Evolutionary conservation across 192 early-diverging fungal species (phyloP), one percentile per base, ranked within the genome.

Genomic region (Podila epicladia): DNA sequence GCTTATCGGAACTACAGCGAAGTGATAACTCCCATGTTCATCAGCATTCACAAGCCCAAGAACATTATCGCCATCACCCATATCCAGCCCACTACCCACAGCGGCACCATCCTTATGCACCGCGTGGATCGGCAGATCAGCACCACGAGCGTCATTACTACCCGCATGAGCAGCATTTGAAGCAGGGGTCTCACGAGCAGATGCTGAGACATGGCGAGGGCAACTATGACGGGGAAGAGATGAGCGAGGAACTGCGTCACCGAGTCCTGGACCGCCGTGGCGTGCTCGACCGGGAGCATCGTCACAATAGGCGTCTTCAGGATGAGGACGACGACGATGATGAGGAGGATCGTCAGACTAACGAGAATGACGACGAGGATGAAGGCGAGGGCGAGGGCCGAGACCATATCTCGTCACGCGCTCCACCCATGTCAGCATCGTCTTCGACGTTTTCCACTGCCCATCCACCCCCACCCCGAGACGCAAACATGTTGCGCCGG

Each of bases 401-500:
- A 9, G 53, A 9, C 53, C 53, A 11, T 0, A 20, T 22, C 53
- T 55, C 6, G 53, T 37, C 35, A 37, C 22, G 20, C 19, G 33
- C 58, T 58, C 5, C 57, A 59, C 4, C 7, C 33, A 1, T 55
- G 62, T 24, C 62, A 55, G 5, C 48, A n/a, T 22, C 41, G 19
- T 17, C 31, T 15, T 24, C 67, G 37, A 8, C 57, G 20, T 15
- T 12, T 0, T 7, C 26, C 2, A 33, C 31, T 37, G 9, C 35
- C 29, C 31, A 61, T 12, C 59, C 26, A 15, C 53, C 22, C 3
- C 53, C 11, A 4, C 22, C 53, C 20, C 53, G 53, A 20, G 53
- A 55, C 13, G 69, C 69, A 9, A 79, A 72, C 55, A 72, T 79
- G 69, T 69, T 67, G 35, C 76, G 76, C n/a, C 76, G 76, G 11